These are phyloP conservation scores for Fusarium sp. DNA, from an alignment of 2,329 filamentous ascomycete genomes.

Conservation along the genomic window DNA sequence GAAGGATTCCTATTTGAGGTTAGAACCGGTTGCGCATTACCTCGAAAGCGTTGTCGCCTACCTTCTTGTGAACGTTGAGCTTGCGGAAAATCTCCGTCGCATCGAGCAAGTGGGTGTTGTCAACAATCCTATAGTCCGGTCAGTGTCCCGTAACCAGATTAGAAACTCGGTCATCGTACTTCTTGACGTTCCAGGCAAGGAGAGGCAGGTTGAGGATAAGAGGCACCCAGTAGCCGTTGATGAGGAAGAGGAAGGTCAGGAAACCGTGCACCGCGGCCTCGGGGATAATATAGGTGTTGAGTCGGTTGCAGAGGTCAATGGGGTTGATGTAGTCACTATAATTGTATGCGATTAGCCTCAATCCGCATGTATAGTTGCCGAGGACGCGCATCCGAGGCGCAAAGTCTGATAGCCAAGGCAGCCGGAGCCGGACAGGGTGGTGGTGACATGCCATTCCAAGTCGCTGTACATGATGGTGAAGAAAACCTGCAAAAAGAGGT, in stretches of 20 bases:
- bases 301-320: constrained; percentile 99
- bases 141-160: constrained; percentile 21
- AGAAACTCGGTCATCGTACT: constrained; percentile 72
- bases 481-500: constrained; percentile 99
- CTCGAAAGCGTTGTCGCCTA: constrained; percentile 50
- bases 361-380: constrained; percentile 4
- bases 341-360: constrained; percentile 29
- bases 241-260: constrained; percentile 93
- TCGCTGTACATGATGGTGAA: constrained; percentile 99
- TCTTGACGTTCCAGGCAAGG: constrained; percentile 94
- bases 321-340: constrained; percentile 98
- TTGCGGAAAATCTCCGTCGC: constrained; percentile 99
- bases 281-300: constrained; percentile 99
- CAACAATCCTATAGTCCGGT: constrained; percentile 78
- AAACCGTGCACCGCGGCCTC: constrained; percentile 98
- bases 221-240: constrained; percentile 99
- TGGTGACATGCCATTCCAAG: constrained; percentile 87
- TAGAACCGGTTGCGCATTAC: constrained; percentile 24
- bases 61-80: constrained; percentile 99
- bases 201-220: constrained; percentile 93
- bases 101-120: constrained; percentile 96
- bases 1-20: constrained; percentile 84
- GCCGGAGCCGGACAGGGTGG: constrained; percentile 18
- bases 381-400: constrained; percentile 30
- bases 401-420: constrained; percentile 23